Conservation (phyloP, 2,329 filamentous ascomycete species). For the Clarireedia monteithiana region DNA sequence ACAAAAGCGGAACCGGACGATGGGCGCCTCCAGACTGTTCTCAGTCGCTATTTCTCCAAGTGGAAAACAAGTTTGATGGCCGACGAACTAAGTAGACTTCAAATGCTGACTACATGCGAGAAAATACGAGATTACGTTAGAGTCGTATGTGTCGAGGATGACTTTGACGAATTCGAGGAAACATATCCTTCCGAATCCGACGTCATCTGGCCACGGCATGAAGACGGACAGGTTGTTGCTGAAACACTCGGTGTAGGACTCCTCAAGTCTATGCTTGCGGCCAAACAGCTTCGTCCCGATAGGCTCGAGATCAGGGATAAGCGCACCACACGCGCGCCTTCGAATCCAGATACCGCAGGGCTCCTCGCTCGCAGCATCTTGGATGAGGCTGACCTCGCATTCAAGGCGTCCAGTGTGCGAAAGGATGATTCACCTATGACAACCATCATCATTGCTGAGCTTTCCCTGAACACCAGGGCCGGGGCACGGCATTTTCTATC, state of each 20-base stretch:
- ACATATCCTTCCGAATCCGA: slow-evolving; percentile 1
- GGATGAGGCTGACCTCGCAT: slow-evolving; percentile 8
- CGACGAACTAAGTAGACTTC: slow-evolving; percentile 10
- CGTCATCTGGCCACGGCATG: slow-evolving; percentile 8
- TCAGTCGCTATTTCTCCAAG: slow-evolving; percentile 8
- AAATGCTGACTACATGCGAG: slow-evolving; percentile 6
- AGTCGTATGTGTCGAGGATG: slow-evolving; percentile 9
- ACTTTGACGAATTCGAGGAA: slow-evolving; percentile 3
- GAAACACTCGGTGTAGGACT: slow-evolving; percentile 9
- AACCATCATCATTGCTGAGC: slow-evolving; percentile 9
- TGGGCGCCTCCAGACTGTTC: slow-evolving; percentile 7
- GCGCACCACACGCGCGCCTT: slow-evolving; percentile 1
- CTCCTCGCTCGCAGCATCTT: slow-evolving; percentile 9
- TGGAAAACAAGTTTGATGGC: slow-evolving; percentile 11
- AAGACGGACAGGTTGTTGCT: slow-evolving; percentile 9
- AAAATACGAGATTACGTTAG: slow-evolving; percentile 10
- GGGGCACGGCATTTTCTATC: slow-evolving; percentile 7
- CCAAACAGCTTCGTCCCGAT: slow-evolving; percentile 10
- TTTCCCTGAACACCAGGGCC: slow-evolving; percentile 10
- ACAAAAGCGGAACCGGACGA: slow-evolving; percentile 7
- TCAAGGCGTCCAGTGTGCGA: slow-evolving; percentile 6
- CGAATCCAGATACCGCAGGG: slow-evolving; percentile 5
- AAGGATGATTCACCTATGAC: slow-evolving; percentile 1
- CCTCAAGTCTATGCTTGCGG: slow-evolving; percentile 10
- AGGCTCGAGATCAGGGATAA: slow-evolving; percentile 10